Base-by-base conservation (phyloP, 2,329 filamentous ascomycete genomes). In the Plenodomus tracheiphilus region DNA sequence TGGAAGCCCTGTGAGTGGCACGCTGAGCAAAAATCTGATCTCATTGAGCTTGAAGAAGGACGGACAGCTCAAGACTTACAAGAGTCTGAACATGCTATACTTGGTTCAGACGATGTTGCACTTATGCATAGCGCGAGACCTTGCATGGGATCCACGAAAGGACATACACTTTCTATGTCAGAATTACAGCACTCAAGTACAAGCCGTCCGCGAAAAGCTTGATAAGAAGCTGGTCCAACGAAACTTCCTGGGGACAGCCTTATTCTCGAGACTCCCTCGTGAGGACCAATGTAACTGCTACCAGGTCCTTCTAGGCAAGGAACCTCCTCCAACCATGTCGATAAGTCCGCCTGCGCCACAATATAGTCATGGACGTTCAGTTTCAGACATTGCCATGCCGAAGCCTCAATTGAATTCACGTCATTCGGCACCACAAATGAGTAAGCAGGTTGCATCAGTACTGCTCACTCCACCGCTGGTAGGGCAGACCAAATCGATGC, bases 111-210 rank as follows among this genome's bases (percentile, higher is more conserved):
- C 64, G 2, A 39, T 66, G 11, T 40, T 70, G 2, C 51, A 61
- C 16, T 62, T 56, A 22, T 70, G 59, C 44, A 64, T 54, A 17
- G 51, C 49, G n/a, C 53, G 51, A 30, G 57, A 63, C 17, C 46
- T 71, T 2, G 28, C 46, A 2, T 70, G 67, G 66, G 65, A 69
- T 42, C 65, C 67, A 4, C 55, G 49, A 30, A 61, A 62, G 40
- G 64, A 70, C 30, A 38, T 71, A 2, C 21, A 63, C 3, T 70
- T 66, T 32, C 47, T 71, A 19, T 70, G 66, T 38, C 56, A 59
- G 36, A 47, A 55, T 30, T 65, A 66, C 37, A 51, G 51, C 19
- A 58, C 58, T 25, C 62, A 66, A 11, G 49, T 70, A 4, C 54
- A 59, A 20, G 41, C 52, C 1, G 48, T 65, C 18, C 62, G 65